Conservation (phyloP, 2,329 filamentous ascomycete genomes). For the Chaetomium sp. region DNA sequence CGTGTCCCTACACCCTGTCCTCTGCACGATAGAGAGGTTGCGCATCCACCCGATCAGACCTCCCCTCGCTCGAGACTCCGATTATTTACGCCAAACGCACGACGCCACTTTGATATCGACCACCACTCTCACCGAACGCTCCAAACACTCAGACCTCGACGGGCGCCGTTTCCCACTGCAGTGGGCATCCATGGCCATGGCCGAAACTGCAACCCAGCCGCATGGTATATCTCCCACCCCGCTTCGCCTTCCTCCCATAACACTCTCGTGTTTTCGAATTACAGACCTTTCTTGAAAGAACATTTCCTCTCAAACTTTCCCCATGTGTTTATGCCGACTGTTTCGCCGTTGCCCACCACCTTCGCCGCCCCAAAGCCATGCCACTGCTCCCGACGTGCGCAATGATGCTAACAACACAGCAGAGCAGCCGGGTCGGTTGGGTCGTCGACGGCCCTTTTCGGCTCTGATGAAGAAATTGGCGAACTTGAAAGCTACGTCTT, state of each 20-base stretch:
- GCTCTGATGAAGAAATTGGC: conserved; percentile 94
- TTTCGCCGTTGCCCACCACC: neutral
- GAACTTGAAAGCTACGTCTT: conserved; percentile 74
- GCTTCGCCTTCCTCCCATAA: neutral
- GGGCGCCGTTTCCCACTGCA: neutral
- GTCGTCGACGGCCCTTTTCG: conserved; percentile 82
- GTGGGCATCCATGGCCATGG: conserved; percentile 35
- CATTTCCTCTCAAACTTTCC: neutral
- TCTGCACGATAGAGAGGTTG: no score
- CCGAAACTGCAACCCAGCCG: conserved; percentile 35
- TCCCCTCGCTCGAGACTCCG: neutral
- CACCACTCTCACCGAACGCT: neutral
- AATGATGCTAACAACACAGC: conserved; percentile 42
- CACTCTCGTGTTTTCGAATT: neutral
- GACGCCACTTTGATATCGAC: neutral
- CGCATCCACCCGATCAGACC: neutral
- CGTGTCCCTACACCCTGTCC: neutral
- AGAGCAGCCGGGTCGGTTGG: conserved; percentile 66
- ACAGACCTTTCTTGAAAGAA: neutral
- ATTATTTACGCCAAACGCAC: neutral
- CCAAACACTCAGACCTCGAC: neutral
- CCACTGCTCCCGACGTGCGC: conserved; percentile 13
- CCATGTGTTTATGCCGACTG: neutral
- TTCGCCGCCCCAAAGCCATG: conserved; percentile 9
- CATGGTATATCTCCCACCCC: conserved; percentile 33